Conservation (phyloP, 2,329 filamentous ascomycete species). For the Stachybotrys chartarum region DNA sequence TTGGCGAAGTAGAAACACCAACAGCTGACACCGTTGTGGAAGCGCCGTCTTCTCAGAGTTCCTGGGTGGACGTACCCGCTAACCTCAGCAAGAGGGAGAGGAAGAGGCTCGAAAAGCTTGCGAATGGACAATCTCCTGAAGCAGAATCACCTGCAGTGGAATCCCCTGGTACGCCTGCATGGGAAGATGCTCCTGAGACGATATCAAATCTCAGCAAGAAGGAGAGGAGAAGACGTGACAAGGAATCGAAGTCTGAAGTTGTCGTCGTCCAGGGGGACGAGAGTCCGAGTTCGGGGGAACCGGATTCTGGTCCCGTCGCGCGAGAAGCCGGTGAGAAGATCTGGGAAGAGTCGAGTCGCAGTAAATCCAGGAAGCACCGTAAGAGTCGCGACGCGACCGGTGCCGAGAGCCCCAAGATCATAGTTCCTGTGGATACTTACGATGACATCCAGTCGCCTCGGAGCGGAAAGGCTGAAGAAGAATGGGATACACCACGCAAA, state of each 20-base stretch:
- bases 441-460: constrained; percentile 15
- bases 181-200: constrained; percentile 16
- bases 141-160: constrained; percentile 3
- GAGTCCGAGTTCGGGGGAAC: constrained; percentile 6
- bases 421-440: constrained; percentile 20
- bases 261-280: constrained; percentile 19
- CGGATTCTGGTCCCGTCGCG: constrained; percentile 7
- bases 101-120: constrained; percentile 38
- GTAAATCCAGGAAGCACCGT: constrained; percentile 24
- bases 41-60: constrained; percentile 1
- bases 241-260: constrained; percentile 18
- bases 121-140: constrained; percentile 25
- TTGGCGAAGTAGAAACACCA: constrained; percentile 40
- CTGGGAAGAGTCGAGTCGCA: constrained; percentile 18
- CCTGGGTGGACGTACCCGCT: constrained; percentile 13
- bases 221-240: constrained; percentile 32
- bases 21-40: constrained; percentile 13
- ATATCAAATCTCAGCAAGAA: constrained; percentile 18
- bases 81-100: constrained; percentile 42
- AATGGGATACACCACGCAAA: constrained; percentile 20
- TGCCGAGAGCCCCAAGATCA: constrained; percentile 13
- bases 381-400: constrained; percentile 21
- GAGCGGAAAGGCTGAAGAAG: constrained; percentile 14
- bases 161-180: constrained; percentile 4
- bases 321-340: constrained; percentile 12